Percentiles rank a stretch among this genome's conserved stretches.
These are phyloP conservation scores for Lachancea thermotolerans DNA, from an alignment of 805 yeast genomes.

Conservation along the genomic window DNA sequence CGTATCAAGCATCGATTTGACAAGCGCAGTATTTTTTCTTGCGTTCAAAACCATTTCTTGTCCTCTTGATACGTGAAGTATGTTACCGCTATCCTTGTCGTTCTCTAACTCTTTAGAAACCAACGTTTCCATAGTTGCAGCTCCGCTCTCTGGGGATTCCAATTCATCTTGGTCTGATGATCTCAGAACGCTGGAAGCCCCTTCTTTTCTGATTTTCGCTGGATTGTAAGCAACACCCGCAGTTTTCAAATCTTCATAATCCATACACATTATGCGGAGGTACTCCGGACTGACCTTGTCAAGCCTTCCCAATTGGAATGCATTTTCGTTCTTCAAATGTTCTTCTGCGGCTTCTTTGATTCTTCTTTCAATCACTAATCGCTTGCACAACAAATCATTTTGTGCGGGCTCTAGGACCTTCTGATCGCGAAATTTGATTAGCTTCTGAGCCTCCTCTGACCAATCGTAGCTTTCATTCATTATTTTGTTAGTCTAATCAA, in stretches of 20 bases:
- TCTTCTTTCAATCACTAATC: slow-evolving; percentile 17
- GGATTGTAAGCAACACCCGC: slow-evolving; percentile 11
- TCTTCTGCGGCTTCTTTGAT: slow-evolving; percentile 14
- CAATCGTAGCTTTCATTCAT: neutral
- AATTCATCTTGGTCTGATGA: neutral
- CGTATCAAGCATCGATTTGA: slow-evolving; percentile 8
- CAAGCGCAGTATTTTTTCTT: slow-evolving; percentile 11
- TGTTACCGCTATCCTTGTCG: slow-evolving; percentile 5
- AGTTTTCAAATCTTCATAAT: slow-evolving; percentile 8
- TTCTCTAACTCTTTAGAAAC: slow-evolving; percentile 18
- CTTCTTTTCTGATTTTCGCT: neutral
- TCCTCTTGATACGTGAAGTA: slow-evolving; percentile 1
- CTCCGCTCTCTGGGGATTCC: slow-evolving; percentile 3
- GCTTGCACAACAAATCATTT: slow-evolving; percentile 5
- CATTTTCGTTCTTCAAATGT: slow-evolving; percentile 18
- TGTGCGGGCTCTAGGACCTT: slow-evolving; percentile 2
- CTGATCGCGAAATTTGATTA: slow-evolving; percentile 12
- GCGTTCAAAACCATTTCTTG: slow-evolving; percentile 10
- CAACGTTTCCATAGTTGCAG: slow-evolving; percentile 17
- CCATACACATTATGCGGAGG: slow-evolving; percentile 3
- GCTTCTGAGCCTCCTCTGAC: slow-evolving; percentile 3
- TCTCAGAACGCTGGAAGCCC: neutral
- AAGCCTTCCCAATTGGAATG: slow-evolving; percentile 19
- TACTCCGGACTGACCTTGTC: slow-evolving; percentile 18
- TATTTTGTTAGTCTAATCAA: neutral